Base-by-base conservation (phyloP, 345 rosid species). In the Brassica carinata region DNA sequence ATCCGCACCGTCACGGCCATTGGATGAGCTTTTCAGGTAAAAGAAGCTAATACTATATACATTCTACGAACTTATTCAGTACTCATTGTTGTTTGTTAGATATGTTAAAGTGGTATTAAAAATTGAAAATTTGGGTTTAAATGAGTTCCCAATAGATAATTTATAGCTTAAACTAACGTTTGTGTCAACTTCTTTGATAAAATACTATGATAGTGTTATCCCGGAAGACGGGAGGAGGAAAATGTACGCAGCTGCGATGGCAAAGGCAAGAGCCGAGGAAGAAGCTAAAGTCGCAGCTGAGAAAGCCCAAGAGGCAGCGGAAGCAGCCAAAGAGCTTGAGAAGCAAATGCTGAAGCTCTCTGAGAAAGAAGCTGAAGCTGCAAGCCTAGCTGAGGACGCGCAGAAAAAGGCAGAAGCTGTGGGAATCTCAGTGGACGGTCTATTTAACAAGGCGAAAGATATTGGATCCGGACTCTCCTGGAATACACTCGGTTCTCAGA, bases 211-310 rank as follows among this genome's bases (percentile, higher is more conserved):
- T 74, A 96, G 99, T 82, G 86, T 81, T 45, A 89, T 96, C 74
- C 93, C 94, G 5, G 94, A 93, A 86, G 99, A 96, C 57, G 90
- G 88, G 72, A 93, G 99, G 83, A 90, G 98, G 76, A 87, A 87
- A 69, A 86, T 81, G 2, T 96, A 91, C 66, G 90, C 93, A 63
- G 97, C 86, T 62, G 85, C 83, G 5, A 70, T 88, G 31, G 92
- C 93, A 17, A 88, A 81, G 85, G 96, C 78, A 64, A 85, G 78
- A 79, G 91, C 89, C 0, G 97, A 89, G 85, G 91, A 91, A 82
- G 91, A 86, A 75, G 96, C 89, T 31, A 84, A 26, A 64, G 0
- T 33, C 14, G 93, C 94, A 5, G 89, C 88, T 2, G 88, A 87
- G 86, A 88, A 72, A 83, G 96, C 91, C 29, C 82, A 71, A 2